A percentile compares a stretch with the other conserved stretches of the same genome.
These are phyloP conservation scores for Talaromyces liani DNA, from an alignment of 495 filamentous ascomycete species.

Conservation along the genomic window DNA sequence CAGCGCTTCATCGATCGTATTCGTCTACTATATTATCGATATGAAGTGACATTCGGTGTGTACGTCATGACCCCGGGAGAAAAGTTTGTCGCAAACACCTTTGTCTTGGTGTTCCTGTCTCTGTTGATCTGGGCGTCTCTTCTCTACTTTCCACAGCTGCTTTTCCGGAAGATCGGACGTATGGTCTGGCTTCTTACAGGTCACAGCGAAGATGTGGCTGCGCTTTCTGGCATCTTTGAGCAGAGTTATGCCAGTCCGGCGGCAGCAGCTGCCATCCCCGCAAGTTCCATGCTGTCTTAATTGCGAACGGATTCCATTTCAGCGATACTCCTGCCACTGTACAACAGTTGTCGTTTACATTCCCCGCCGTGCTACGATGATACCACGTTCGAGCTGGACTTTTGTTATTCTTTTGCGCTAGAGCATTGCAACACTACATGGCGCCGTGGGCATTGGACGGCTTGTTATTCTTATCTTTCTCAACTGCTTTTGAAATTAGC, in stretches of 20 bases:
- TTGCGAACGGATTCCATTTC: not conserved
- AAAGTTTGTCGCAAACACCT: conserved; percentile 60
- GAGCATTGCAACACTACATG: not conserved
- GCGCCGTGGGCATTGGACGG: not conserved
- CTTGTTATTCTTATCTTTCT: not conserved
- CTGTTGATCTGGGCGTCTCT: conserved; percentile 32
- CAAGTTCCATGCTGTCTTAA: conserved; percentile 1
- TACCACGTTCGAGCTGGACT: not conserved
- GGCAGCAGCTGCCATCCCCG: not conserved
- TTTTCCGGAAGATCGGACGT: conserved; percentile 30
- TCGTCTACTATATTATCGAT: conserved; percentile 64
- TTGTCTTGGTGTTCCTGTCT: conserved; percentile 27
- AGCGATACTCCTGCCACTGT: not conserved
- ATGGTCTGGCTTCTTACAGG: conserved; percentile 37
- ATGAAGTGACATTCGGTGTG: conserved; percentile 65
- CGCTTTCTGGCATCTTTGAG: conserved; percentile 26
- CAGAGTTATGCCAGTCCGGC: not conserved
- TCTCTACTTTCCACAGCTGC: conserved; percentile 33
- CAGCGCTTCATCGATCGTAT: conserved; percentile 43
- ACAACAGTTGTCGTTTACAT: not conserved
- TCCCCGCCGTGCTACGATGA: not conserved
- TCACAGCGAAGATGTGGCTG: conserved; percentile 25
- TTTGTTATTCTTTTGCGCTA: not conserved
- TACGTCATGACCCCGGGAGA: conserved; percentile 69
- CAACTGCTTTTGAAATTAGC: not conserved